phyloP scores from a whole-genome alignment of 345 rosid species.

The Schrenkiella parvula region DNA sequence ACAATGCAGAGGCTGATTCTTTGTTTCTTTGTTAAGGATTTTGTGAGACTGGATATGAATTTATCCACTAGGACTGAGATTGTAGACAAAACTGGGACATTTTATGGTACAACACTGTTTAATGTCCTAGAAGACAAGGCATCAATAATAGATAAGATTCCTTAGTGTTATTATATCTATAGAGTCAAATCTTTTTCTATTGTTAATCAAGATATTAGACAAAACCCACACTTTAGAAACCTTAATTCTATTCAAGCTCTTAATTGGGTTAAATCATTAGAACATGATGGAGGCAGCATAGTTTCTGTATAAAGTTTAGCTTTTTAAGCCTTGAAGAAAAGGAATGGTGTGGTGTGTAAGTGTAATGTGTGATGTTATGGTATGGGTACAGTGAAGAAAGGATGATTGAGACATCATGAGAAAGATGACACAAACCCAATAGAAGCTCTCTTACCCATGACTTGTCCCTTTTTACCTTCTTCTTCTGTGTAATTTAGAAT shows the following conservation, averaged over 20 bases:
- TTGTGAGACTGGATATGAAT: background rate
- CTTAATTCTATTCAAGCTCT: background rate
- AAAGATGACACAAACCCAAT: slow-evolving; percentile 32
- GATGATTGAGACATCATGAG: slow-evolving; percentile 36
- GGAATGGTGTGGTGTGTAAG: slow-evolving; percentile 1
- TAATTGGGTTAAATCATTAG: background rate
- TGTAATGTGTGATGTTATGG: slow-evolving; percentile 5
- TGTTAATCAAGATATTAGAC: background rate
- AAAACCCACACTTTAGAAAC: background rate
- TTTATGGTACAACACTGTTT: slow-evolving; percentile 34
- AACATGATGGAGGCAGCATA: slow-evolving; percentile 8
- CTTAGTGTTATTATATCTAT: background rate
- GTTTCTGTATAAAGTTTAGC: background rate
- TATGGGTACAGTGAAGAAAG: slow-evolving; percentile 22
- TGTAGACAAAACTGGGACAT: slow-evolving; percentile 26
- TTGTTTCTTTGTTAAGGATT: slow-evolving; percentile 1
- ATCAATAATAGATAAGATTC: background rate
- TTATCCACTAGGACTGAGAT: background rate
- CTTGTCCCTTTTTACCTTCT: slow-evolving; percentile 30
- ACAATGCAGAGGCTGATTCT: background rate
- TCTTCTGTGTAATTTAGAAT: slow-evolving; percentile 31
- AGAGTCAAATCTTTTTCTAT: background rate
- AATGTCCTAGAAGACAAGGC: slow-evolving; percentile 22
- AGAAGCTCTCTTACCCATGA: slow-evolving; percentile 32
- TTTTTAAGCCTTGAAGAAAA: slow-evolving; percentile 5